Evolutionary conservation across 306 rosid genomes (phyloP), one percentile per base, ranked within the genome.

Genomic region (Cucumis melo): DNA sequence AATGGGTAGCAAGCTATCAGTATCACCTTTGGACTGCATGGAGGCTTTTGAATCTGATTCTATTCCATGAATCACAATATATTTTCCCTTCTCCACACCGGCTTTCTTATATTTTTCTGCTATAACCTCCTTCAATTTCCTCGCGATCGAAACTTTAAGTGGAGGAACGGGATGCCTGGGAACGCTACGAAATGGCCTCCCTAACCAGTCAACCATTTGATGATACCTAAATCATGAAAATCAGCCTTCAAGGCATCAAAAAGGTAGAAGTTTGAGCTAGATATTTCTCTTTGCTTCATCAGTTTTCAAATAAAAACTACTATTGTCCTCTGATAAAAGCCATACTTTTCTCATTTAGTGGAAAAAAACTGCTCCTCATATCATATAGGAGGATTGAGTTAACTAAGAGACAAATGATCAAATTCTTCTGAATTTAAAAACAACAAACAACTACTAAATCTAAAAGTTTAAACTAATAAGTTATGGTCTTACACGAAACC

Each of bases 131-230:
- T 91, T 93, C 79, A 93, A 64, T 82, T 93, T 93, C 88, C 86
- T 90, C 21, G 97, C 90, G 72, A 91, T 78, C 17, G 94, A 87
- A 27, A 91, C 87, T 70, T 75, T 87, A 53, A 91, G 91, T 0
- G 94, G 96, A 4, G 84, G 87, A 82, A 93, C 74, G 3, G 68
- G 68, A 1, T 87, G 87, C 74, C 88, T 75, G 3, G 93, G 98
- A 82, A 93, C 90, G 8, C 67, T 82, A 44, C 92, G 82, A 67
- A 82, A 82, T 5, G 98, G 96, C 70, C 75, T 86, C 78, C 94
- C 97, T 78, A 91, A 79, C 98, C 98, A 93, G 21, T 93, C 97
- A 78, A 75, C 84, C 98, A 91, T 93, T 86, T 90, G 87, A 81
- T 91, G 89, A 78, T 91, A 93, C 98, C 98, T 90, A 75, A 84